These are phyloP conservation scores for Lactuca saligna DNA, from an alignment of 129 eudicot species.

Conservation along the genomic window DNA sequence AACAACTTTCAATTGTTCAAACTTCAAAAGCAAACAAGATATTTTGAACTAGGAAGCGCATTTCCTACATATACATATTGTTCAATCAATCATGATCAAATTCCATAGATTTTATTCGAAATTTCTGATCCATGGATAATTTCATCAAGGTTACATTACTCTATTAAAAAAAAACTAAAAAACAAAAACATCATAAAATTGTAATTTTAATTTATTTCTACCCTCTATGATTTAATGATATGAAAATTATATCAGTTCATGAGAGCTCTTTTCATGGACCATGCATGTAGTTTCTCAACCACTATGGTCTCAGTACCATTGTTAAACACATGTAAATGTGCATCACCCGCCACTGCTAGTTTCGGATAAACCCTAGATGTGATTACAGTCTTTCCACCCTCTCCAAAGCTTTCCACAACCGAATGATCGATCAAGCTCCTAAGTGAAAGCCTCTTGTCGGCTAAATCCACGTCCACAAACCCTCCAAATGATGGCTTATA, in stretches of 20 bases:
- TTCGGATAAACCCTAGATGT: slow-evolving; percentile 73
- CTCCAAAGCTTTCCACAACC: slow-evolving; percentile 75
- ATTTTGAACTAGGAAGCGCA: background rate
- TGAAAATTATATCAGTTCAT: slow-evolving; percentile 32
- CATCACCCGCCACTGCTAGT: slow-evolving; percentile 38
- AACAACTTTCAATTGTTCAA: background rate
- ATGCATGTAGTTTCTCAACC: slow-evolving; percentile 52
- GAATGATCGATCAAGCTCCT: slow-evolving; percentile 83
- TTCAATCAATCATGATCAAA: background rate
- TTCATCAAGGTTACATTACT: background rate
- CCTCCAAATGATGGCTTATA: slow-evolving; percentile 80
- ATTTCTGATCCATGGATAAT: background rate
- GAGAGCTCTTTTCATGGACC: slow-evolving; percentile 58
- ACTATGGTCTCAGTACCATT: slow-evolving; percentile 52
- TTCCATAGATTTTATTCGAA: background rate
- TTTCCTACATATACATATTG: no score
- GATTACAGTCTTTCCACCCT: slow-evolving; percentile 60
- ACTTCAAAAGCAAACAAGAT: background rate
- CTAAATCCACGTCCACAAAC: slow-evolving; percentile 55
- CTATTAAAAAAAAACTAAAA: background rate
- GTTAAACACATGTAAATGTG: slow-evolving; percentile 62
- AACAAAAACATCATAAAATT: no score
- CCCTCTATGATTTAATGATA: slow-evolving; percentile 1
- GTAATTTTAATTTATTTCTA: slow-evolving; percentile 10
- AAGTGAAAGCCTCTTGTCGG: slow-evolving; percentile 52